Percentiles rank a stretch among this genome's conserved stretches.
These are phyloP conservation scores for Fraxinus excelsior DNA, from an alignment of 257 asterid species.

Conservation along the genomic window DNA sequence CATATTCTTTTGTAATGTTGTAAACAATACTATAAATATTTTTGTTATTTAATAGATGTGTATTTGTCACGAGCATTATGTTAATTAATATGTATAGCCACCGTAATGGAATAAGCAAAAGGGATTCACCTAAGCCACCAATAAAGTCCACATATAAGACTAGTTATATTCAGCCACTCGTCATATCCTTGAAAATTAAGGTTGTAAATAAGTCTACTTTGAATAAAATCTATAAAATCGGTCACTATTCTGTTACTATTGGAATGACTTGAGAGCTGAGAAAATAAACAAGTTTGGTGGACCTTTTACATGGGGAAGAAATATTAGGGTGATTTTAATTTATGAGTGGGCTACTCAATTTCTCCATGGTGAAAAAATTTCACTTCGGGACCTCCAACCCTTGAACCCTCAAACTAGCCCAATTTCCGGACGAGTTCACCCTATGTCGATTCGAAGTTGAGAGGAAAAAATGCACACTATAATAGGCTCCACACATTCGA, in stretches of 20 bases:
- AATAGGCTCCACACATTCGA: too few species aligned
- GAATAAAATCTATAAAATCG: background rate
- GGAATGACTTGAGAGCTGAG: background rate
- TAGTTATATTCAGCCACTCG: background rate
- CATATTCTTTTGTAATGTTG: background rate
- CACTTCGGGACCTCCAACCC: background rate
- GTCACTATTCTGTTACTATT: background rate
- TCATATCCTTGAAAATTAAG: background rate
- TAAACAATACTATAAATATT: too few species aligned
- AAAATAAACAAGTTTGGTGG: background rate
- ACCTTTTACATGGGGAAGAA: background rate
- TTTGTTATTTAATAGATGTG: too few species aligned
- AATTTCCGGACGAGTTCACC: too few species aligned
- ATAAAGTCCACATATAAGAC: background rate
- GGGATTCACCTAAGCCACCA: background rate
- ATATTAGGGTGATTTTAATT: background rate
- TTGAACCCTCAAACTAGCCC: background rate
- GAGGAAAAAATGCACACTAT: too few species aligned
- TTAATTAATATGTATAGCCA: background rate
- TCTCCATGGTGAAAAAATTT: slow-evolving; percentile 7
- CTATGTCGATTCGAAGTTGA: too few species aligned
- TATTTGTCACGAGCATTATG: background rate
- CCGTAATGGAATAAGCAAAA: slow-evolving; percentile 1
- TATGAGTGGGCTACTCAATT: background rate
- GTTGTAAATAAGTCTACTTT: background rate